Evolutionary conservation across 192 early-diverging fungal genomes (phyloP), one percentile per base, ranked within the genome.

Genomic region (Coemansia sp.): DNA sequence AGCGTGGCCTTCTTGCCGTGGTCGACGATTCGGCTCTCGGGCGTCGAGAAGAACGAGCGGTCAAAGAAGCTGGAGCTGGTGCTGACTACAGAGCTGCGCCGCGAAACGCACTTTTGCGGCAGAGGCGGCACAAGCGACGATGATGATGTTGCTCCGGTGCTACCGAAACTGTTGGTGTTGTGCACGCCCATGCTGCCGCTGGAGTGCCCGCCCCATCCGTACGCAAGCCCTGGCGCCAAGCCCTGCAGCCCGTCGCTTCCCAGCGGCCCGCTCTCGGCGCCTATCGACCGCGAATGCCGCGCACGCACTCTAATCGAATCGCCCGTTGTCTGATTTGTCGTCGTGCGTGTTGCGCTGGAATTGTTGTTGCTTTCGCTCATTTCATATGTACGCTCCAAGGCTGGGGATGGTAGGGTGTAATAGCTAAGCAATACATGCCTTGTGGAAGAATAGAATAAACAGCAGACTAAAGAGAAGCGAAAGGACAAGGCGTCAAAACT

Each of bases 31-130:
- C 79, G 64, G 54, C 65, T 69, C 61, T 81, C 79, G 13, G 79
- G 79, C 3, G 79, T 81, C 6, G 79, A 76, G 61, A 81, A 81
- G 40, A 81, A 81, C 11, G 79, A 81, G 9, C 79, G 74, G 65
- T 81, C 79, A 45, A 81, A 81, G 62, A 81, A 81, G 68, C 79
- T 81, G 19, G 79, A 76, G 64, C 70, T 74, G 21, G 79, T 81
- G 65, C 79, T 81, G 64, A 81, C 79, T 2, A 81, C 79, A 0
- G 79, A 81, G 71, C 79, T 81, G 16, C 79, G 65, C 3, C 79
- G 70, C 40, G 79, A 81, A 47, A 81, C 74, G 38, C 63, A 64
- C 43, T 74, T 61, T 42, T 70, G 64, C 13, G 53, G 45, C 52
- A 9, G 52, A 19, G 48, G n/a, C 18, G 48, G 48, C 13, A 4